Base-by-base conservation (phyloP, 2,329 filamentous ascomycete species). In the Beauveria medogensis region DNA sequence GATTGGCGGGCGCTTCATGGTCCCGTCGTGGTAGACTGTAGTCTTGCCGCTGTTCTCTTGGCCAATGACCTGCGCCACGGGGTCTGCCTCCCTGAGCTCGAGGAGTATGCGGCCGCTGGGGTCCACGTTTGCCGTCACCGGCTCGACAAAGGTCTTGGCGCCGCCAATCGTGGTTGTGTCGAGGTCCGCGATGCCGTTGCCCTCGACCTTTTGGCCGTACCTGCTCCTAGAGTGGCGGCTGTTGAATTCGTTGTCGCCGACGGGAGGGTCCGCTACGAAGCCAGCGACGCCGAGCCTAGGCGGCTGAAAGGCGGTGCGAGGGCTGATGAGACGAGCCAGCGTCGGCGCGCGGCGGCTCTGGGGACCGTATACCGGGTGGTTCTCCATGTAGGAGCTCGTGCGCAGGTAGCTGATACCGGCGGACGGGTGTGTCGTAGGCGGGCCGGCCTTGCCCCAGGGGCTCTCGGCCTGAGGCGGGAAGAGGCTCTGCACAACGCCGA, bases 351-450 rank as follows among this genome's bases (percentile, higher is more conserved):
- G 79, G 28, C 75, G 65, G 58, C 69, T 74, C 68, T 85, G 84
- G 10, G 84, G 84, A 2, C 84, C 84, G 66, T 86, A 85, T 24
- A 84, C 66, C 2, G 84, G 80, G 69, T 87, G 83, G 70, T 86
- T 86, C 62, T 83, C 79, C 66, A 82, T 71, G 70, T 76, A 82
- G 44, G 78, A 75, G 43, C 71, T 72, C 1, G 82, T 84, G 57
- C 84, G 80, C 61, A 86, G 73, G 71, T 87, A 87, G 59, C 83
- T 84, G 57, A 87, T 75, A 62, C 84, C 84, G 37, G 81, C 84
- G 16, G 84, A 87, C 4, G 84, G 84, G 65, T 87, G 84, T 22
- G 81, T 84, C 8, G 77, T 74, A 0, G 84, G 84, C n/a, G 84
- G 84, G 1, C 84, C 84, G 16, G 74, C 69, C 53, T 75, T 74